phyloP scores from a whole-genome alignment of 2,329 filamentous ascomycete genomes.

The Stemphylium lycopersici region DNA sequence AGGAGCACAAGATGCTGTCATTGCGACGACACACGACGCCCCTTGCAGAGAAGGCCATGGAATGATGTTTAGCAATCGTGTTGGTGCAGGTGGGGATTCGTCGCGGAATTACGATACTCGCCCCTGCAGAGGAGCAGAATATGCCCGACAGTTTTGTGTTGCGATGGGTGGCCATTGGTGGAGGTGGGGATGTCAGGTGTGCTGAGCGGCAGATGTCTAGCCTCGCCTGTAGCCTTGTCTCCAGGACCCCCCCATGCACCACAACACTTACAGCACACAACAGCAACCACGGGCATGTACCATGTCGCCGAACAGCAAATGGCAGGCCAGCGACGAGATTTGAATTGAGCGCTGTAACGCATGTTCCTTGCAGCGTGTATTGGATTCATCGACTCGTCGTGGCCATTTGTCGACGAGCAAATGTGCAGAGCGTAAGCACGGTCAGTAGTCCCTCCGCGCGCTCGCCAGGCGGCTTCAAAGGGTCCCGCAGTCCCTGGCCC shows the following conservation, averaged over 20 bases:
- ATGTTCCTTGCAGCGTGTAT: conserved; percentile 18
- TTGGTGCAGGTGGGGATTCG: conserved; percentile 3
- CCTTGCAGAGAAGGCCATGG: conserved; percentile 9
- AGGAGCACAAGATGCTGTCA: conserved; percentile 29
- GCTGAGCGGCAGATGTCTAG: conserved; percentile 28
- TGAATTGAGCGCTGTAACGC: conserved; percentile 6
- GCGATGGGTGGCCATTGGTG: conserved; percentile 21
- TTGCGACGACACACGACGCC: conserved; percentile 16
- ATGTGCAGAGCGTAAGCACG: conserved; percentile 43
- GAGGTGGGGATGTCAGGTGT: conserved; percentile 24
- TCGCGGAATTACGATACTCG: conserved; percentile 13
- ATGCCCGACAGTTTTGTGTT: conserved; percentile 18
- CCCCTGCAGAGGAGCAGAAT: conserved; percentile 20
- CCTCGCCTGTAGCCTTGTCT: conserved; percentile 19
- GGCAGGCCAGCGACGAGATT: conserved; percentile 13
- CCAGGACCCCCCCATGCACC: conserved; percentile 9
- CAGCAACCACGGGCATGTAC: conserved; percentile 17
- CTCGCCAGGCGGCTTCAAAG: conserved; percentile 29
- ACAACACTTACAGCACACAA: conserved; percentile 6
- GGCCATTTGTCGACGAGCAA: conserved; percentile 32
- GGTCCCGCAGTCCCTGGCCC: conserved; percentile 26
- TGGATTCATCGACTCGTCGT: conserved; percentile 4
- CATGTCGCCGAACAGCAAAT: conserved; percentile 19
- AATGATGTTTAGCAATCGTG: conserved; percentile 10
- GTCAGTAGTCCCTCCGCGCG: conserved; percentile 41